Base-by-base conservation (phyloP, 2,329 filamentous ascomycete species). In the Colletotrichum salicis region DNA sequence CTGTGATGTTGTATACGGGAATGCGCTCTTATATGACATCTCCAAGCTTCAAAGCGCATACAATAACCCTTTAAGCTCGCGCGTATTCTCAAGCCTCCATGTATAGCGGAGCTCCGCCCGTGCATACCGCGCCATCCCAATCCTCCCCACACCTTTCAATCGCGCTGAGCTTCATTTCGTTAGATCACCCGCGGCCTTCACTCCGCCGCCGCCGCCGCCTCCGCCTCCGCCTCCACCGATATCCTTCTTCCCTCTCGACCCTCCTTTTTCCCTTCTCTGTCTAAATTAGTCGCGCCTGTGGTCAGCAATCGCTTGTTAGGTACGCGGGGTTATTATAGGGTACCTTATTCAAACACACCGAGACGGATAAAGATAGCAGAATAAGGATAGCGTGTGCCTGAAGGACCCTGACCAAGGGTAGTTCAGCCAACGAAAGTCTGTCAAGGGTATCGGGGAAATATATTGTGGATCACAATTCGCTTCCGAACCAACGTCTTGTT, bases 151-250 rank as follows among this genome's bases (percentile, higher is more conserved):
- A 48, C 19, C 6, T 54, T 51, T 11, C 3, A 45, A 54, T 15
- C 11, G 45, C 58, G 13, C 56, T 48, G 19, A 8, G 37, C 52
- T 33, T 27, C 13, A 31, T 33, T 58, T 15, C 37, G 15, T 13
- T 6, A 41, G 27, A 29, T 29, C 27, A 33, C 54, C 54, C 31
- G 31, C 54, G 67, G 67, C 54, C 2, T 59, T 64, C 54, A 69
- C 60, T 65, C 67, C 67, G 52, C 66, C 66, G 41, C 58, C 64
- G 37, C 65, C 65, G 58, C 65, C 64, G 35, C 65, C 55, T 37
- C 55, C 55, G n/a, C 31, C 12, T 31, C n/a, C 37, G 37, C 37
- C 37, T 41, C 37, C 37, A 13, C 37, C 19, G 37, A 19, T 41
- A 8, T 41, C 37, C 37, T 19, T 41, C 37, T 19, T 19, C 13